Evolutionary conservation across 1,284 basidiomycete species (phyloP), one percentile per base, ranked within the genome.

Genomic region (Ustilago xerochloae): DNA sequence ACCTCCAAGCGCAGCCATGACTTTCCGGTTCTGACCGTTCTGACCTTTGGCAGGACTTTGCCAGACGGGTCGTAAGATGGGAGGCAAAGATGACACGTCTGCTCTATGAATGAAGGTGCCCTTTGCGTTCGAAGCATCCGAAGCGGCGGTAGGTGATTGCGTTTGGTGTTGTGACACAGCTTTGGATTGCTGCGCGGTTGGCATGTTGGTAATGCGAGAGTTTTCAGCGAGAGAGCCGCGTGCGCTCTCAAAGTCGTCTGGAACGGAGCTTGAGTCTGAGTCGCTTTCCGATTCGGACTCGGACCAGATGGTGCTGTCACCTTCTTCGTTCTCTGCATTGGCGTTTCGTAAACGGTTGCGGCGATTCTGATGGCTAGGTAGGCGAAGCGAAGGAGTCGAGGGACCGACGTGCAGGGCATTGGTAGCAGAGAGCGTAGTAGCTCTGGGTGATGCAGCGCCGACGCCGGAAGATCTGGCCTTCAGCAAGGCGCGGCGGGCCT

Each of bases 91-190:
- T n/a, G 71, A 76, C 6, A 55, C 81, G 41, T 81, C 75, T 4
- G 75, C 69, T 47, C 63, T 75, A 56, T 83, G 79, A 29, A 83
- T 79, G 51, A 83, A 80, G 10, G 81, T 82, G 20, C 71, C 79
- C 16, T 62, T 59, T 16, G 60, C 65, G 13, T 38, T 48, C 5
- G 70, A 74, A 13, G 57, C 70, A 18, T 51, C 52, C 2, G 69
- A 72, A 12, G 47, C 41, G 1, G 48, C 48, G 9, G 56, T 43
- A 18, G 70, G 70, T 13, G 64, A 63, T 16, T 32, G 43, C 9
- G 60, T 7, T 10, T 59, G 39, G 32, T 58, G 50, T 24, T 60
- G 61, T 2, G 57, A 41, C n/a, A 51, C 26, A 28, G 52, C 20
- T 18, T 53, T 55, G n/a, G 61, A 48, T 9, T 60, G 67, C 13